Evolutionary conservation across 495 filamentous ascomycete species (phyloP).

Genomic region (Annulohypoxylon maeteangense): DNA sequence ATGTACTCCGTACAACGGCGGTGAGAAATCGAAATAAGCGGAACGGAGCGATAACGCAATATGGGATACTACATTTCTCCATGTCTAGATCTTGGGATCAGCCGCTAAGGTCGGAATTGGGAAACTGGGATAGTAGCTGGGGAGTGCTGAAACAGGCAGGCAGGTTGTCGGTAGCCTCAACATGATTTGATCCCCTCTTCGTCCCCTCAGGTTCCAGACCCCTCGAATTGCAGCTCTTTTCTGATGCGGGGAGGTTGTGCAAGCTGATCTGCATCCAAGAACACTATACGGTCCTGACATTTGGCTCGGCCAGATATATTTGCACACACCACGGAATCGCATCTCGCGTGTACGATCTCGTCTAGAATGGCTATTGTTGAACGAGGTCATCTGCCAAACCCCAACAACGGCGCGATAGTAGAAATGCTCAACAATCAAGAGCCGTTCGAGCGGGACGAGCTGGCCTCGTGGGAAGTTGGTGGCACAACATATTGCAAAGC

Average conservation of each 20-base stretch:
- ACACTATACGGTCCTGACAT: conserved; percentile 20
- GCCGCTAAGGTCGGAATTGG: conserved; percentile 36
- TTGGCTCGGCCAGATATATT: conserved; percentile 29
- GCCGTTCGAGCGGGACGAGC: conserved; percentile 17
- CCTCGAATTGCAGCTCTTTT: conserved; percentile 23
- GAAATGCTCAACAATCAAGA: conserved; percentile 8
- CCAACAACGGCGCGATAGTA: conserved; percentile 6
- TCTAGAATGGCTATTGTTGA: conserved; percentile 3
- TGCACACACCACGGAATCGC: conserved; percentile 24
- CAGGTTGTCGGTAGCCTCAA: conserved; percentile 38
- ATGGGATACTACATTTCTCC: conserved; percentile 39
- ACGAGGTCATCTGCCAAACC: conserved; percentile 9
- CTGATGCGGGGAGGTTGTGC: conserved; percentile 38
- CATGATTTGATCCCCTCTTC: conserved; percentile 24
- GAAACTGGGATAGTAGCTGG: conserved; percentile 34
- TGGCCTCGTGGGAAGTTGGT: conserved; percentile 29
- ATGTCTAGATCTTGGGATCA: conserved; percentile 45
- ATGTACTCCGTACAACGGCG: conserved; percentile 30
- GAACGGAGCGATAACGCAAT: conserved; percentile 45
- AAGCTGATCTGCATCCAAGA: conserved; percentile 41
- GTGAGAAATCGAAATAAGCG: conserved; percentile 38
- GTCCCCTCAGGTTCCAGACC: conserved; percentile 34
- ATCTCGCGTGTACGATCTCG: conserved; percentile 7
- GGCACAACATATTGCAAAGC: conserved; percentile 30
- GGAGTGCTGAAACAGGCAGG: conserved; percentile 42